These are phyloP conservation scores for Candida dendrica DNA, from an alignment of 805 yeast genomes.

Conservation along the genomic window DNA sequence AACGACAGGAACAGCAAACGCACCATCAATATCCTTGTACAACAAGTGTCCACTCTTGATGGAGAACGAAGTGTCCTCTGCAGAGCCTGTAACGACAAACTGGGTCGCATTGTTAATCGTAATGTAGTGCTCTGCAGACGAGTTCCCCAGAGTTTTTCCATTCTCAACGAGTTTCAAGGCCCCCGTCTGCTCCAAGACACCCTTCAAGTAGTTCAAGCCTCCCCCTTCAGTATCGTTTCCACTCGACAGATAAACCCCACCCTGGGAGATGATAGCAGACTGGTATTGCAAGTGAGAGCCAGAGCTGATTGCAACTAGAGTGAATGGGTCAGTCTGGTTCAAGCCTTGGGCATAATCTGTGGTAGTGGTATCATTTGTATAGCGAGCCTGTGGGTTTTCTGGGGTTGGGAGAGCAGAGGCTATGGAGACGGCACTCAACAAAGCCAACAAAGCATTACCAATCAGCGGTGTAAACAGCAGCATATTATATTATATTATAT, in stretches of 20 bases:
- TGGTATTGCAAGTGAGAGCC: conserved; percentile 7
- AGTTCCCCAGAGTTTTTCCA: no score
- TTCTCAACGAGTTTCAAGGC: no score
- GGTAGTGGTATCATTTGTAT: no score
- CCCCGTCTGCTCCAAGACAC: no score
- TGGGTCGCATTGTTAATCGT: not conserved
- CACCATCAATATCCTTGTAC: not conserved
- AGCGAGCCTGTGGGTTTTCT: no score
- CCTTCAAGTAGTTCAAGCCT: no score
- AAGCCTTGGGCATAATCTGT: no score
- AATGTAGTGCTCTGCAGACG: not conserved
- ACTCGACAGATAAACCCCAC: not conserved
- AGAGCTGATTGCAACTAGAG: conserved; percentile 5
- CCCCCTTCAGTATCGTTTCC: conserved; percentile 3
- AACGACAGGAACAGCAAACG: conserved; percentile 1
- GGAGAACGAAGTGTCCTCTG: not conserved
- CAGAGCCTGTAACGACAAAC: not conserved
- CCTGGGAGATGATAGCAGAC: conserved; percentile 3
- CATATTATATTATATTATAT: no score
- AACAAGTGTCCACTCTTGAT: conserved; percentile 1
- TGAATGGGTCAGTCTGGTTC: not conserved
- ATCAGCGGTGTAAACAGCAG: no score
- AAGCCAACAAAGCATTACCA: no score
- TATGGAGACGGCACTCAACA: no score
- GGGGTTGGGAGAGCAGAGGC: no score